Conservation (phyloP, 495 filamentous ascomycete species). For the Niebla homalea region DNA sequence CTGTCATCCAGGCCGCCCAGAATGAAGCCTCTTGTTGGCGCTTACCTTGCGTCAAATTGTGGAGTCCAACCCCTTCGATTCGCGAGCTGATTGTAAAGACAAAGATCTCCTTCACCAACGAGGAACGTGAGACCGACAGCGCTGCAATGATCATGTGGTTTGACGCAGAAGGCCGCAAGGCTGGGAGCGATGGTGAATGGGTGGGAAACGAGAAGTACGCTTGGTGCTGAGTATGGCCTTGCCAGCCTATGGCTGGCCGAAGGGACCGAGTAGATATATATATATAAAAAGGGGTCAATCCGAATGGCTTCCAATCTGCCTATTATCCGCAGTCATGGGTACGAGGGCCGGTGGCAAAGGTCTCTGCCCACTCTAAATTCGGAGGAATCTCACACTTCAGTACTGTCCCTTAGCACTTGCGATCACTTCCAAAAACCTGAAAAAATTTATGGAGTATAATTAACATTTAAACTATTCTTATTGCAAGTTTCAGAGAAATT, state of each 20-base stretch:
- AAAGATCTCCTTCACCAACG: neutral
- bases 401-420: neutral
- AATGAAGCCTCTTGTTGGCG: slow-evolving; percentile 13
- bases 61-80: slow-evolving; percentile 12
- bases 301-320: neutral
- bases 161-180: neutral
- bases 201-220: slow-evolving; percentile 3
- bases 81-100: slow-evolving; percentile 6
- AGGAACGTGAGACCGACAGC: slow-evolving; percentile 9
- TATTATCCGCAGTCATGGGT: neutral
- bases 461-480: too few species aligned
- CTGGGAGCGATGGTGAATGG: neutral
- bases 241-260: neutral
- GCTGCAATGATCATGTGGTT: slow-evolving; percentile 13
- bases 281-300: neutral
- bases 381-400: neutral
- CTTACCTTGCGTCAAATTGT: slow-evolving; percentile 8
- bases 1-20: slow-evolving; percentile 12
- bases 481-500: too few species aligned
- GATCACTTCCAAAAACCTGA: too few species aligned
- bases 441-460: too few species aligned
- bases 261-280: neutral
- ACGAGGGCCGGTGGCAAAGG: neutral
- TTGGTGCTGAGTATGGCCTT: slow-evolving; percentile 4
- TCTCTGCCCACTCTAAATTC: neutral